Evolutionary conservation across 164 flowering plant species (phyloP).

Genomic region (Platanus orientalis): DNA sequence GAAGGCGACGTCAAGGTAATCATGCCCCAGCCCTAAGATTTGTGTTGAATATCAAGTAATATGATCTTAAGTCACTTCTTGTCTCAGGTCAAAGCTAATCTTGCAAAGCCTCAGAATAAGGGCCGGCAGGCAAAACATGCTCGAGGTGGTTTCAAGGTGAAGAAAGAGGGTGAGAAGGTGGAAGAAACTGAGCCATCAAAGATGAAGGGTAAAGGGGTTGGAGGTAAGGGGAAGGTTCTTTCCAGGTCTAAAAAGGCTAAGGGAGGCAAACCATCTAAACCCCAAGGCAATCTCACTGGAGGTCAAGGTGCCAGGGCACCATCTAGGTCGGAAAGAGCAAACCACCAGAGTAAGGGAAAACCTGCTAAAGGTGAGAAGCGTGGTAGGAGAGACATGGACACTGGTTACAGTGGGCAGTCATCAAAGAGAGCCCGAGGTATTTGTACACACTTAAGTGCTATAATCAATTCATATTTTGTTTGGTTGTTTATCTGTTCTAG

Average conservation of each 20-base stretch:
- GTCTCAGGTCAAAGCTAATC: conserved; percentile 35
- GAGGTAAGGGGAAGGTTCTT: conserved; percentile 22
- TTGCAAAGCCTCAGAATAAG: conserved; percentile 35
- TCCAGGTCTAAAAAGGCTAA: conserved; percentile 14
- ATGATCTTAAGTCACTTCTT: conserved; percentile 1
- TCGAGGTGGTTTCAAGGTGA: conserved; percentile 35
- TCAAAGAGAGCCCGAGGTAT: conserved; percentile 29
- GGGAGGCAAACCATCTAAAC: conserved; percentile 18
- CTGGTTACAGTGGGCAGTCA: conserved; percentile 17
- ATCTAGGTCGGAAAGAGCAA: conserved; percentile 12
- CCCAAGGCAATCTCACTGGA: conserved; percentile 14
- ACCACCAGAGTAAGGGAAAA: conserved; percentile 23
- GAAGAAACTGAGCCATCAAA: conserved; percentile 20
- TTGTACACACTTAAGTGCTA: neutral
- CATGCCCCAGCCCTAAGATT: neutral
- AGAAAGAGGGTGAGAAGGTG: conserved; percentile 10
- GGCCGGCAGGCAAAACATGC: conserved; percentile 34
- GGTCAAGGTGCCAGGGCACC: conserved; percentile 18
- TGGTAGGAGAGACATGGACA: conserved; percentile 22
- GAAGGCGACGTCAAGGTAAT: conserved; percentile 34
- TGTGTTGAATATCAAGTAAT: neutral
- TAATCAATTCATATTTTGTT: neutral
- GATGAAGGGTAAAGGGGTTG: conserved; percentile 17
- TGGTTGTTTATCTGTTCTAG: neutral
- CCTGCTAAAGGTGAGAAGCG: conserved; percentile 20